Evolutionary conservation across 371 early-diverging fungal genomes (phyloP), one percentile per base, ranked within the genome.

Genomic region (Funneliformis caledonium): DNA sequence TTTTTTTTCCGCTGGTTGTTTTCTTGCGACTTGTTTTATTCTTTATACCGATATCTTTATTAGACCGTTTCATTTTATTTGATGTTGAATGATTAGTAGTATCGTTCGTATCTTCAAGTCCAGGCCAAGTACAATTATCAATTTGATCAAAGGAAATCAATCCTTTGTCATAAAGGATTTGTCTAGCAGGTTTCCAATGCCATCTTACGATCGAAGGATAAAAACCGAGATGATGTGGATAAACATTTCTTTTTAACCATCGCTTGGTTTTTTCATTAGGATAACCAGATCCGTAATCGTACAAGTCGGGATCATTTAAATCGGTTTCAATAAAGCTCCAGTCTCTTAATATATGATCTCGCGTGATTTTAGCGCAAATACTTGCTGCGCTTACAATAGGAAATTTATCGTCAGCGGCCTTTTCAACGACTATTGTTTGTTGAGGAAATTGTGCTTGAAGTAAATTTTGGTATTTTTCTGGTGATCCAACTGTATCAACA

Each of bases 351-450:
- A 94, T 88, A 61, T 89, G 89, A 86, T 99, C 99, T 22, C 99
- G 90, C 4, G 94, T 95, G 11, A 98, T 95, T 86, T 99, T 99
- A 50, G 99, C 99, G 83, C 96, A 93, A 64, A 99, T 99, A 91
- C 96, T 96, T 1, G 99, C 99, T 0, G 98, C 99, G 83, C 95
- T 94, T n/a, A 99, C 99, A 72, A 96, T 92, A 4, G 99, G 97
- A 85, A 94, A 99, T 72, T 94, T 88, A 14, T 93, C 86, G 89
- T 99, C 99, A 7, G 99, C 99, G 84, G 98, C 99, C 56, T 96
- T 95, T 33, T 97, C 93, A 5, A 99, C 96, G 0, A 90, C 90
- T 62, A 98, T 93, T 7, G 90, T 87, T 47, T 93, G 91, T 4
- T 87, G 90, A 2, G 96, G 96, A 82, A 96, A 96, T 45, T 90